Base-by-base conservation (phyloP, 2,329 filamentous ascomycete species). In the Colletotrichum falcatum region DNA sequence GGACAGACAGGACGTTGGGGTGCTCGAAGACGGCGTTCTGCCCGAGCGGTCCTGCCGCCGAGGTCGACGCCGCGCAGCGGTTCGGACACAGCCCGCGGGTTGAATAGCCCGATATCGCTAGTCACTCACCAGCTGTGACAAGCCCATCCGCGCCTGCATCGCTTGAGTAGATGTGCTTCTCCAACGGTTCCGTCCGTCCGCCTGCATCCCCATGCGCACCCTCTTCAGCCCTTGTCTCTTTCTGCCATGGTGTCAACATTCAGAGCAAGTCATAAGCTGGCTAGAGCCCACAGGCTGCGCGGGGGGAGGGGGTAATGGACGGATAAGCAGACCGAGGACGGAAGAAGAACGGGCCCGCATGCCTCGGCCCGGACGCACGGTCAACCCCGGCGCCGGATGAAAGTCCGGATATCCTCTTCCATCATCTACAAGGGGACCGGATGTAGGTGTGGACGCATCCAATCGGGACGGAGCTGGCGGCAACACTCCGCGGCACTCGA, bases 311-410 rank as follows among this genome's bases (percentile, higher is more conserved):
- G 63, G 51, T 63, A 61, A 70, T 63, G 51, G 62, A 70, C 67
- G 67, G 67, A 70, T 66, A 70, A 70, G 63, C 63, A 58, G 42
- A 46, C 48, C 3, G 54, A 54, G 30, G 14, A 66, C 67, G 67
- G 67, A 70, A 61, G 66, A 70, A 63, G 56, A 49, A 23, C 16
- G 8, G 12, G 8, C 26, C 44, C 20, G 5, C 46, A 49, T n/a
- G 44, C 28, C 28, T n/a, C n/a, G n/a, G n/a, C n/a, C n/a, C n/a
- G n/a, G n/a, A n/a, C n/a, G n/a, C n/a, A n/a, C n/a, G n/a, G n/a
- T n/a, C n/a, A n/a, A n/a, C n/a, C n/a, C n/a, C n/a, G n/a, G 23
- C 12, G 46, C 48, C 60, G 60, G 35, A 37, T 23, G 9, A 39
- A 42, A 39, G 33, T 51, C 44, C 42, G 46, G n/a, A 30, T 26